A percentile compares a stretch with the other conserved stretches of the same genome.
Conservation (phyloP, 768 basidiomycete species). For the Xerocomus spinulosus region DNA sequence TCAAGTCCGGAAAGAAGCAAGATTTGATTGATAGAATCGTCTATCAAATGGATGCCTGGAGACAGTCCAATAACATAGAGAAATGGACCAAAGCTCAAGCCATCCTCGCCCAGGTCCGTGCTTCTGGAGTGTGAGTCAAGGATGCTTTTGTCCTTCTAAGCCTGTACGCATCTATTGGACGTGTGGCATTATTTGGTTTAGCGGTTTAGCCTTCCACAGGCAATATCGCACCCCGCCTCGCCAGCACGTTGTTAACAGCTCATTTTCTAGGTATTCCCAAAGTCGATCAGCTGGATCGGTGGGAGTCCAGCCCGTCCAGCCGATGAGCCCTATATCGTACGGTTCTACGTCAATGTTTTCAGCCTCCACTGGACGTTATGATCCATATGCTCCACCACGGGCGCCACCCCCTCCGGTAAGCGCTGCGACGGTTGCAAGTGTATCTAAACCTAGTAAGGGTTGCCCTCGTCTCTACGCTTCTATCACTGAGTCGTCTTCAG, state of each 20-base stretch:
- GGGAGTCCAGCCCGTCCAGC: constrained; percentile 23
- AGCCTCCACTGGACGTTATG: constrained; percentile 45
- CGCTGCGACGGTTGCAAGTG: constrained; percentile 29
- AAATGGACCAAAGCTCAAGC: constrained; percentile 67
- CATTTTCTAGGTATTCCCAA: constrained; percentile 25
- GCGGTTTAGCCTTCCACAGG: constrained; percentile 7
- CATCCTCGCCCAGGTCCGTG: constrained; percentile 63
- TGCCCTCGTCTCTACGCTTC: constrained; percentile 11
- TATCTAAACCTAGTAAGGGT: constrained; percentile 26
- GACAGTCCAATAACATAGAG: constrained; percentile 49
- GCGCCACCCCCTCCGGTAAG: constrained; percentile 36
- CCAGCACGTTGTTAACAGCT: constrained; percentile 15
- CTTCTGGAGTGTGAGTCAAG: constrained; percentile 58
- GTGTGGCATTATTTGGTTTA: constrained; percentile 7
- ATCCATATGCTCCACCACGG: constrained; percentile 64
- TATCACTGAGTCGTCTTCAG: constrained; percentile 34
- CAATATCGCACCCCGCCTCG: not conserved
- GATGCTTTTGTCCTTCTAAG: constrained; percentile 8
- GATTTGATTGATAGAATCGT: constrained; percentile 79
- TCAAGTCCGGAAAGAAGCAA: constrained; percentile 81
- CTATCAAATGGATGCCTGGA: constrained; percentile 56
- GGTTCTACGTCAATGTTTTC: constrained; percentile 21
- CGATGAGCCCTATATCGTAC: constrained; percentile 19
- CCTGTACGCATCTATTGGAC: constrained; percentile 8
- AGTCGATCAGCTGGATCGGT: constrained; percentile 22